Conservation (phyloP, 306 rosid species). For the Heteromeles arbutifolia region DNA sequence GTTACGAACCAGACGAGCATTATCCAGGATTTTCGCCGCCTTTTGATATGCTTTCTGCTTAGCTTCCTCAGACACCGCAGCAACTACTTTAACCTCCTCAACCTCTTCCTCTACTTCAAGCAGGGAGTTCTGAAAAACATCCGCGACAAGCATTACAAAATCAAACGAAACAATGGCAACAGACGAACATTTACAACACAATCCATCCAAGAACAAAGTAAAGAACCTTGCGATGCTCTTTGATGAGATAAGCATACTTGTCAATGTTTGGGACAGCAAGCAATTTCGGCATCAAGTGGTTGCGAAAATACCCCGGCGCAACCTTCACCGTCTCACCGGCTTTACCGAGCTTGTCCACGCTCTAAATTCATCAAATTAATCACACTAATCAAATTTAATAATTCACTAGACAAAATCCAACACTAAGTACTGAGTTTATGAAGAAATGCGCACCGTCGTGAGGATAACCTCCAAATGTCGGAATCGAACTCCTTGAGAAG, state of each 20-base stretch:
- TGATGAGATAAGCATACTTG: constrained; percentile 68
- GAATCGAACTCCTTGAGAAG: constrained; percentile 66
- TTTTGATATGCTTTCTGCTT: constrained; percentile 61
- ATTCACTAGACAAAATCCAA: background rate
- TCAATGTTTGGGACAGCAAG: constrained; percentile 87
- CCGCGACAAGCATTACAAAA: background rate
- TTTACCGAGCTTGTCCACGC: constrained; percentile 73
- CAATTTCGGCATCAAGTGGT: constrained; percentile 91
- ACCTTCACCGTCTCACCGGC: constrained; percentile 88
- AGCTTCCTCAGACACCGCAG: constrained; percentile 57
- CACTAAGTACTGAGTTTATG: background rate
- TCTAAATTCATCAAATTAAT: constrained; percentile 26
- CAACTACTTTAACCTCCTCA: constrained; percentile 43
- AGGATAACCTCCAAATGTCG: constrained; percentile 79
- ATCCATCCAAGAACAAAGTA: background rate
- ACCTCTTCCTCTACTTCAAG: constrained; percentile 46
- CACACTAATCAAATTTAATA: background rate
- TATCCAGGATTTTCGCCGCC: constrained; percentile 62
- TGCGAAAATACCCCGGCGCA: constrained; percentile 86
- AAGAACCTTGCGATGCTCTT: constrained; percentile 65
- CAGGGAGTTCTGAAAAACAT: constrained; percentile 50
- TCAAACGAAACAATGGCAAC: background rate
- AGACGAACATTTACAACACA: background rate
- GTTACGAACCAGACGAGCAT: constrained; percentile 68
- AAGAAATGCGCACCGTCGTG: constrained; percentile 43